Evolutionary conservation across 78 protist species (phyloP), one percentile per base, ranked within the genome.

Genomic region (Creolimax fragrantissima): DNA sequence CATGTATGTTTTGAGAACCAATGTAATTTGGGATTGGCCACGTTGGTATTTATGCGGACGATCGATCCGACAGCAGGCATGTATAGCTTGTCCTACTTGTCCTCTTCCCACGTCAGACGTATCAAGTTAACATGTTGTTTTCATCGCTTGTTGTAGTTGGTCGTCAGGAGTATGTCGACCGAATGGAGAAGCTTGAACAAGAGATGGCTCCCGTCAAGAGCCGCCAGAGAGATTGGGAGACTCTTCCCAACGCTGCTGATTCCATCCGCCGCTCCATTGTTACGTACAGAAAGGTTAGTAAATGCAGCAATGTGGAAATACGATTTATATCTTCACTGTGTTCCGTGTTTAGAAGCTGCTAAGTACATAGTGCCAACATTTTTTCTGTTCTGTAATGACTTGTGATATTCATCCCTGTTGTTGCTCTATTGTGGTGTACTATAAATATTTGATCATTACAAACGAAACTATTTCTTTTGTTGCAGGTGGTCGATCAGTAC

Each of bases 171-270:
- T 58, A 58, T 84, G 88, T 85, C 39, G 24, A 17, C 39, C 74
- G 74, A 32, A 58, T 58, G 74, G 81, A 89, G 24, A 43, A 41
- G 91, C 45, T 4, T 81, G 89, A 44, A 85, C 81, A 47, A 42
- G 6, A 92, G 95, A 24, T 94, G 91, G 4, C 74, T 17, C 91
- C 92, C 43, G 43, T 93, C 88, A 85, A 17, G 3, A 32, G 3
- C 42, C 93, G 93, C 5, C 17, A 3, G 89, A 2, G 42, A 43
- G 88, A 92, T 45, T 43, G n/a, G 74, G 42, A 3, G 41, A 35
- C 42, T 84, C 36, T 67, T 7, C 93, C 91, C 41, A 36, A 3
- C 5, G 91, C 91, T 24, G 45, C 6, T 2, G 93, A 83, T 81
- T 3, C 85, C 5, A 7, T 85, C 44, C 90, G 47, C 39, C 17